These are phyloP conservation scores for Magnaporthiopsis incrustans DNA, from an alignment of 2,329 filamentous ascomycete species.

Conservation along the genomic window DNA sequence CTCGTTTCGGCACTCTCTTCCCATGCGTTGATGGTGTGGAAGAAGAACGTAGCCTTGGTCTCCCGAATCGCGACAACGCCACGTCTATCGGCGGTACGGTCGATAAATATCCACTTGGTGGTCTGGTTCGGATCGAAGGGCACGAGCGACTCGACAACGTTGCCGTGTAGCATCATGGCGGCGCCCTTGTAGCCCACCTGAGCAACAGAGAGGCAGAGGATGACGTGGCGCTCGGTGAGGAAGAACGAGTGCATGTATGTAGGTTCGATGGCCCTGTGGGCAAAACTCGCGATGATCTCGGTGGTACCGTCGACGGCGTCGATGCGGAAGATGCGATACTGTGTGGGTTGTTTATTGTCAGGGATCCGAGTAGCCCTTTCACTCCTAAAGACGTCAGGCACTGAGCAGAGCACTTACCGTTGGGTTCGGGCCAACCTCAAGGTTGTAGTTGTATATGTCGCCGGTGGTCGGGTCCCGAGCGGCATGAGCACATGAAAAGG, in stretches of 20 bases:
- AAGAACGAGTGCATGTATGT: constrained; percentile 83
- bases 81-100: constrained; percentile 45
- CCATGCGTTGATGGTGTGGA: constrained; percentile 73
- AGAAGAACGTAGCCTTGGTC: constrained; percentile 64
- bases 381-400: too few relatives aligned
- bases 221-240: constrained; percentile 59
- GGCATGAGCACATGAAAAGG: constrained; percentile 62
- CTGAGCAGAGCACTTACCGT: constrained; percentile 19
- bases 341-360: background rate
- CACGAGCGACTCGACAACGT: constrained; percentile 60
- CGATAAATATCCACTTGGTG: constrained; percentile 67
- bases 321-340: constrained; percentile 63
- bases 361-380: too few relatives aligned
- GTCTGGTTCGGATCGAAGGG: constrained; percentile 49
- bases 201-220: constrained; percentile 65
- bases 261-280: constrained; percentile 26
- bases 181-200: constrained; percentile 51
- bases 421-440: constrained; percentile 47
- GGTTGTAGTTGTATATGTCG: constrained; percentile 75
- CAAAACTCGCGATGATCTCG: constrained; percentile 54
- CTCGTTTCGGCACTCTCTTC: constrained; percentile 32
- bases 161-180: constrained; percentile 55
- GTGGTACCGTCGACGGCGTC: constrained; percentile 54
- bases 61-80: constrained; percentile 64
- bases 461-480: constrained; percentile 64